phyloP scores from a whole-genome alignment of 176 grass and related monocot species.

The Elaeis guineensis region DNA sequence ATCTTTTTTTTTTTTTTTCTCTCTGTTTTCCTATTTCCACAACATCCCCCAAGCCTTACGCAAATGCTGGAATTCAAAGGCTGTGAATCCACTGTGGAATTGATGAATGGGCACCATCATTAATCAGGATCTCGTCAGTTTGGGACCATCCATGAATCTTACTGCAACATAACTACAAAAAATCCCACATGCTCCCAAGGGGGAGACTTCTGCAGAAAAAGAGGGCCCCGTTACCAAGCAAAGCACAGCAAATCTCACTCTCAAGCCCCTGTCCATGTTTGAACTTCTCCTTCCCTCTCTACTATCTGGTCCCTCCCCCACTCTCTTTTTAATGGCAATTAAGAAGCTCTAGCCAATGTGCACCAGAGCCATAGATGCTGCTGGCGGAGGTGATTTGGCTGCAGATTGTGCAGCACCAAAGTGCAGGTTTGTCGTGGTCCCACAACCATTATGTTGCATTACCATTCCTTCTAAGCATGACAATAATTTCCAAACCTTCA shows the following conservation, averaged over 20 bases:
- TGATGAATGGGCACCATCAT: neutral
- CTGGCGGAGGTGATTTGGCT: neutral
- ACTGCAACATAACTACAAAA: neutral
- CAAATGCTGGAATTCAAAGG: no score
- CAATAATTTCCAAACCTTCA: neutral
- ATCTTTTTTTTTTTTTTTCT: no score
- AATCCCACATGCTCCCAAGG: no score
- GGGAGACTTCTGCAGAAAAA: no score
- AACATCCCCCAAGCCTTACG: no score
- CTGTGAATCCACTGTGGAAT: neutral
- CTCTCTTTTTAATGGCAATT: neutral
- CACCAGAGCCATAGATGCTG: neutral
- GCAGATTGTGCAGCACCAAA: no score
- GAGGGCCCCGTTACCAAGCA: no score
- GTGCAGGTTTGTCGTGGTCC: neutral
- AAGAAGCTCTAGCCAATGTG: neutral
- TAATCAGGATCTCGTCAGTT: neutral
- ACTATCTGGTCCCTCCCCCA: no score
- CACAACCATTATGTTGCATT: neutral
- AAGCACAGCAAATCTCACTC: no score
- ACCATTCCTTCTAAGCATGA: neutral
- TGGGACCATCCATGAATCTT: neutral
- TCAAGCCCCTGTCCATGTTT: neutral
- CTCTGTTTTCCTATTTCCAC: no score
- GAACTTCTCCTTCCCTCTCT: neutral